A percentile compares a stretch with the other conserved stretches of the same genome.
Evolutionary conservation across 108 stramenopile species (phyloP).

Genomic region (Fragilaria crotonensis): DNA sequence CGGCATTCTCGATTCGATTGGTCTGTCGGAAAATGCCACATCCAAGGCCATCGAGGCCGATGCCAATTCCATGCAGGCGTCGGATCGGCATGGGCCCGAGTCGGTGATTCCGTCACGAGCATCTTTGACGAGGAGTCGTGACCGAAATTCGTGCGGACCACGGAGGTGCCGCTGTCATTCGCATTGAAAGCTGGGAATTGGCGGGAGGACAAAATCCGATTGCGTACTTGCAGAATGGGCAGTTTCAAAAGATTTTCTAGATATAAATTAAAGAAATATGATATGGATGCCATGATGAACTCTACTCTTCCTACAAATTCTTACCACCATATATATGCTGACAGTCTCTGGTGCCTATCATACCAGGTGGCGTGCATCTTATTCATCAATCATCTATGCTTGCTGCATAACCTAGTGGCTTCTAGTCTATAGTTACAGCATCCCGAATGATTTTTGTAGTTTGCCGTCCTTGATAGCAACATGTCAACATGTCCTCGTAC

Average conservation of each 20-base stretch:
- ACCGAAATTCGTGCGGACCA: constrained; percentile 52
- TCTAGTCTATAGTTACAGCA: too few relatives aligned
- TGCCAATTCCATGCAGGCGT: constrained; percentile 73
- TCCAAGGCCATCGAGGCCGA: constrained; percentile 51
- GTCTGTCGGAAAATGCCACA: constrained; percentile 26
- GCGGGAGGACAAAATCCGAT: constrained; percentile 21
- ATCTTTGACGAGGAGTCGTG: constrained; percentile 62
- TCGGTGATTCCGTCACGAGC: constrained; percentile 78
- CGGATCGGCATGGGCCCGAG: constrained; percentile 87
- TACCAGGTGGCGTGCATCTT: too few relatives aligned
- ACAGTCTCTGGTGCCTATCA: too few relatives aligned
- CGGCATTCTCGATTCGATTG: constrained; percentile 84
- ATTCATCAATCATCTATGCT: too few relatives aligned
- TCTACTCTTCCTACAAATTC: too few relatives aligned
- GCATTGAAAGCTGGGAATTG: constrained; percentile 34
- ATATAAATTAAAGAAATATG: not conserved
- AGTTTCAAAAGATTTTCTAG: constrained; percentile 27
- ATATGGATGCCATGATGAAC: not conserved
- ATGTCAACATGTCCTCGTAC: too few relatives aligned
- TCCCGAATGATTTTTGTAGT: too few relatives aligned
- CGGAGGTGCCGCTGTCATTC: constrained; percentile 55
- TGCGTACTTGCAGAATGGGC: constrained; percentile 22
- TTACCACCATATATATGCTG: too few relatives aligned
- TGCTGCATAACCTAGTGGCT: too few relatives aligned
- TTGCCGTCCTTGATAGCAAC: too few relatives aligned